phyloP scores from a whole-genome alignment of 305 asterid genomes.

The Vinca major region DNA sequence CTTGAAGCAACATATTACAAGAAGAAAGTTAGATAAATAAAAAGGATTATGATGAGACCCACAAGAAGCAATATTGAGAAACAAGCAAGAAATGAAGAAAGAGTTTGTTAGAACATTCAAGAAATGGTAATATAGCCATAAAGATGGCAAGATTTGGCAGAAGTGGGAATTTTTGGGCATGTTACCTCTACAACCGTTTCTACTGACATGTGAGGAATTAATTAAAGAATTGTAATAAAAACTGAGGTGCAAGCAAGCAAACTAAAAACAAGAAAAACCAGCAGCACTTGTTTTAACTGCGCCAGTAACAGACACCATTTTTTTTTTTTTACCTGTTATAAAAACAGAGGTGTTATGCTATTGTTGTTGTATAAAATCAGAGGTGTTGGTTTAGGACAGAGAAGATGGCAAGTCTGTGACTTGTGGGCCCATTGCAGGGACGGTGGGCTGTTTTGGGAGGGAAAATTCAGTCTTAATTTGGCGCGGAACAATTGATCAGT shows the following conservation, averaged over 20 bases:
- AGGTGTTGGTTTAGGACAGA: conserved; percentile 1
- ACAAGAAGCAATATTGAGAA: conserved; percentile 55
- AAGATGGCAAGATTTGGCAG: conserved; percentile 5
- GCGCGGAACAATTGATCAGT: no score
- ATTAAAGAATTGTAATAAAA: conserved; percentile 21
- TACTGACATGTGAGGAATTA: conserved; percentile 29
- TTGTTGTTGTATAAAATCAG: background rate
- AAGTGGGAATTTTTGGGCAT: conserved; percentile 20
- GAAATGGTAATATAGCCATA: conserved; percentile 13
- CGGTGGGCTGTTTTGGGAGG: no score
- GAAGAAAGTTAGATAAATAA: conserved; percentile 26
- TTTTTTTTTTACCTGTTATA: background rate
- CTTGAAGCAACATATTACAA: conserved; percentile 41
- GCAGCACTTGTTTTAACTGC: conserved; percentile 10
- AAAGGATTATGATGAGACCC: conserved; percentile 30
- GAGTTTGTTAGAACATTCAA: conserved; percentile 27
- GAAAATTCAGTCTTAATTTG: no score
- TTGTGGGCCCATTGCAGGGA: background rate
- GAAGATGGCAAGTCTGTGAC: background rate
- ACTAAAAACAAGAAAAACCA: conserved; percentile 8
- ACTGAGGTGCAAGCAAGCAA: conserved; percentile 14
- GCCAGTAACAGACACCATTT: conserved; percentile 12
- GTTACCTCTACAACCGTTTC: conserved; percentile 29
- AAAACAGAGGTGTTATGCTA: no score
- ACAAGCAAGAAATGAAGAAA: conserved; percentile 60